A percentile compares a stretch with the other conserved stretches of the same genome.
These are phyloP conservation scores for Agrostemma githago DNA, from an alignment of 148 eudicot genomes.

Conservation along the genomic window DNA sequence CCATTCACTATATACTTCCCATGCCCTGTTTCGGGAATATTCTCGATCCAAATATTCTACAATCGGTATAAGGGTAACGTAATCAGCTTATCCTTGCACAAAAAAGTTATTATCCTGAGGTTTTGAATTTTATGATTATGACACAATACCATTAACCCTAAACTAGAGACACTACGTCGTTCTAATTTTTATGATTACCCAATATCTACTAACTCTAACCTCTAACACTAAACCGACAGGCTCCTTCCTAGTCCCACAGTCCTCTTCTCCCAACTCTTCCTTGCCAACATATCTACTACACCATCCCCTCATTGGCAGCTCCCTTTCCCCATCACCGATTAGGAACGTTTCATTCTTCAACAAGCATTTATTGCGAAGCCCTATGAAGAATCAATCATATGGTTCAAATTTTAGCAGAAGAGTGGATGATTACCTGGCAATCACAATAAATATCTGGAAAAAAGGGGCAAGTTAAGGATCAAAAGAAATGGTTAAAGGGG, in stretches of 20 bases:
- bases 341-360: conserved; percentile 11
- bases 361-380: background rate
- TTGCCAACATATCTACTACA: too few species aligned
- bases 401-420: background rate
- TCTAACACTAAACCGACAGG: too few species aligned
- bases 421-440: conserved; percentile 62
- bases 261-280: too few species aligned
- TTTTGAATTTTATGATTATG: too few species aligned
- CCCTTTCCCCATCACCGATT: background rate
- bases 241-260: too few species aligned
- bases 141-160: too few species aligned
- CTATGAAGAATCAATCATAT: conserved; percentile 9
- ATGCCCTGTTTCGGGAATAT: background rate
- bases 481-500: conserved; percentile 19
- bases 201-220: too few species aligned
- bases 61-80: background rate
- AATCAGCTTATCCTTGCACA: background rate
- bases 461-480: conserved; percentile 51
- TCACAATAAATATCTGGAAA: conserved; percentile 66
- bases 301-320: too few species aligned
- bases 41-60: background rate
- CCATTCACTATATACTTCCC: background rate
- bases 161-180: too few species aligned
- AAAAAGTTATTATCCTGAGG: background rate
- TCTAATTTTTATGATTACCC: too few species aligned